Conservation (phyloP, 768 basidiomycete species). For the Leccinum incarnatum region DNA sequence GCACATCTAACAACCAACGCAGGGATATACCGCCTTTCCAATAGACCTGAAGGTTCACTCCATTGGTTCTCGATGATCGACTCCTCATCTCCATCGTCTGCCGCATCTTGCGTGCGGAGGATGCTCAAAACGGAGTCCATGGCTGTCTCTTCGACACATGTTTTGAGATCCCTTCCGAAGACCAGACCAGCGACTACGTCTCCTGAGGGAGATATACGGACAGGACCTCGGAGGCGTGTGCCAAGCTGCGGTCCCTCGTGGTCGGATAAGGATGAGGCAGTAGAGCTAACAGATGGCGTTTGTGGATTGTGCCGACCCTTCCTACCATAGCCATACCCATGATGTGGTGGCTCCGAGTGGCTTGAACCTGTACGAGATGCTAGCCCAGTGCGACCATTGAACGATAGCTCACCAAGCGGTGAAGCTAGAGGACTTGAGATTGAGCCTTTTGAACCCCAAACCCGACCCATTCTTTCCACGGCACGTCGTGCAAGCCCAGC, state of each 20-base stretch:
- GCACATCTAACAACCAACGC: slow-evolving; percentile 80
- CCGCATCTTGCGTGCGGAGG: slow-evolving; percentile 7
- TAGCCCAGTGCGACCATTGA: slow-evolving; percentile 32
- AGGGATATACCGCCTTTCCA: slow-evolving; percentile 59
- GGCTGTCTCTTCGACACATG: slow-evolving; percentile 57
- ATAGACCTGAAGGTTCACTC: slow-evolving; percentile 22
- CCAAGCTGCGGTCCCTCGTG: slow-evolving; percentile 56
- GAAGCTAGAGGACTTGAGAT: slow-evolving; percentile 44
- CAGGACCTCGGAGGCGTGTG: slow-evolving; percentile 51
- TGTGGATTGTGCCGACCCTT: slow-evolving; percentile 55
- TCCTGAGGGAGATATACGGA: slow-evolving; percentile 35
- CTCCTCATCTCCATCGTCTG: neutral
- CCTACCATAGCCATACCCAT: slow-evolving; percentile 24
- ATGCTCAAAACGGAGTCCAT: slow-evolving; percentile 29
- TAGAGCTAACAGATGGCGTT: slow-evolving; percentile 56
- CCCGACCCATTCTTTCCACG: slow-evolving; percentile 72
- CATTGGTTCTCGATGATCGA: neutral
- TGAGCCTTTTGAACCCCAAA: slow-evolving; percentile 47
- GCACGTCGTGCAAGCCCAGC: slow-evolving; percentile 75
- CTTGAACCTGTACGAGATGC: slow-evolving; percentile 41
- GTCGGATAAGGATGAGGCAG: slow-evolving; percentile 48
- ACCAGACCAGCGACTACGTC: slow-evolving; percentile 51
- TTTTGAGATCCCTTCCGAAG: slow-evolving; percentile 60
- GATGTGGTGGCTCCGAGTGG: slow-evolving; percentile 30
- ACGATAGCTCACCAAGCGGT: slow-evolving; percentile 41